Base-by-base conservation (phyloP, 768 basidiomycete species). In the Lepiota brunneoincarnata region DNA sequence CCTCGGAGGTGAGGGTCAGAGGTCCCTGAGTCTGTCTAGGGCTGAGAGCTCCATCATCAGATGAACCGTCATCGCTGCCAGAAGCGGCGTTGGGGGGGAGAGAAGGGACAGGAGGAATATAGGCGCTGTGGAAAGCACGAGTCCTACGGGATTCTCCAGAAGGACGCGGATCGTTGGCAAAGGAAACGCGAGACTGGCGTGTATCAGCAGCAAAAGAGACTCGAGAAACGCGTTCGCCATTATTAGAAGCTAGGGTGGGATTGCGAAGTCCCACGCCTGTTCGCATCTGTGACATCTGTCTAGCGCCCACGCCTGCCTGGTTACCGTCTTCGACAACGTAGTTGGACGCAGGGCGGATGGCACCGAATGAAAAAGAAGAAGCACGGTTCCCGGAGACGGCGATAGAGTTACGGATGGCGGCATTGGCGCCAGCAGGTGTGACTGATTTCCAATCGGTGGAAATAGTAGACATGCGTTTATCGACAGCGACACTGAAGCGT, bases 401-500 rank as follows among this genome's bases (percentile, higher is more conserved):
- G 24, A 89, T 83, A 39, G 81, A 84, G 59, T 76, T 78, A 55
- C 89, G 81, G 58, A 93, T 86, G 10, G 88, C 91, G 31, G 84
- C 87, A 18, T 75, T 73, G 0, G 89, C 91, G 44, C 88, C 90
- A 3, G 80, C 84, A 4, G 75, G 72, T 6, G 85, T 81, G 60
- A 91, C 83, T 40, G 78, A 76, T 66, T 85, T 86, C 90, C 90
- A 92, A 63, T 91, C 87, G 17, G 77, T 71, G 5, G 83, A 85
- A 59, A 91, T 89, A 45, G 86, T 88, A 2, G 83, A 86, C 90
- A 93, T 91, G 67, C 90, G 86, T 67, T 82, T 83, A 72, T 93
- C 90, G 66, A 93, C 67, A 9, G 74, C 79, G 64, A 84, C 77
- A 37, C 78, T 82, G 75, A 81, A 93, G 18, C 75, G 75, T 66